Conservation (phyloP, 2,329 filamentous ascomycete species). For the Colletotrichum magnum region DNA sequence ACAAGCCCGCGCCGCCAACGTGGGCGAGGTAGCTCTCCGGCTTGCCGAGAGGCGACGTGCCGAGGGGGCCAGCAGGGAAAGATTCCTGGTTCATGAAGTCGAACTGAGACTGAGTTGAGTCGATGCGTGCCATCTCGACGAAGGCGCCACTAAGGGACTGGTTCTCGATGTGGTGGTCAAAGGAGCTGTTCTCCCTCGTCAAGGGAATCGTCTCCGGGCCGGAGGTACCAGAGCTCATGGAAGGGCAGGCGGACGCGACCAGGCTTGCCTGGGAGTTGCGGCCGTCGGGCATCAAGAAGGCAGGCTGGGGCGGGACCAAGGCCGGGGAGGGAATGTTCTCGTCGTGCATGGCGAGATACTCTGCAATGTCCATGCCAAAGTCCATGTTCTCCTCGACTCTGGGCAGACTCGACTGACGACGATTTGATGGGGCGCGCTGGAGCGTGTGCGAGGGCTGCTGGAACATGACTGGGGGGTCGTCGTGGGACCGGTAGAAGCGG, state of each 20-base stretch:
- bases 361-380: constrained; percentile 55
- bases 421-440: constrained; percentile 47
- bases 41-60: constrained; percentile 48
- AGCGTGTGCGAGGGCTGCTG: constrained; percentile 38
- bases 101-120: constrained; percentile 54
- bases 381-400: constrained; percentile 53
- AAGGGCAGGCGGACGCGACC: constrained; percentile 56
- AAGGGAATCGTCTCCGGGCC: constrained; percentile 56
- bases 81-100: constrained; percentile 45
- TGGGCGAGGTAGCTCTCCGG: constrained; percentile 51
- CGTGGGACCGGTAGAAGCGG: constrained; percentile 49
- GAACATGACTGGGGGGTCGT: constrained; percentile 47
- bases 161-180: constrained; percentile 48
- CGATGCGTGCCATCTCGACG: constrained; percentile 55
- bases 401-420: constrained; percentile 46
- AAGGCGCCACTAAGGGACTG: constrained; percentile 46
- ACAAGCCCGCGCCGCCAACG: constrained; percentile 54
- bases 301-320: constrained; percentile 42
- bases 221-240: constrained; percentile 58
- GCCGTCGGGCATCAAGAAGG: constrained; percentile 43
- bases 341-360: constrained; percentile 53
- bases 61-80: constrained; percentile 37
- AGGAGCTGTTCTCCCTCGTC: constrained; percentile 60
- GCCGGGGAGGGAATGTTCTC: constrained; percentile 46
- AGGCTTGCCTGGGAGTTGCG: constrained; percentile 43